Base-by-base conservation (phyloP, 1,139 yeast species). In the Martiniozyma asiatica region DNA sequence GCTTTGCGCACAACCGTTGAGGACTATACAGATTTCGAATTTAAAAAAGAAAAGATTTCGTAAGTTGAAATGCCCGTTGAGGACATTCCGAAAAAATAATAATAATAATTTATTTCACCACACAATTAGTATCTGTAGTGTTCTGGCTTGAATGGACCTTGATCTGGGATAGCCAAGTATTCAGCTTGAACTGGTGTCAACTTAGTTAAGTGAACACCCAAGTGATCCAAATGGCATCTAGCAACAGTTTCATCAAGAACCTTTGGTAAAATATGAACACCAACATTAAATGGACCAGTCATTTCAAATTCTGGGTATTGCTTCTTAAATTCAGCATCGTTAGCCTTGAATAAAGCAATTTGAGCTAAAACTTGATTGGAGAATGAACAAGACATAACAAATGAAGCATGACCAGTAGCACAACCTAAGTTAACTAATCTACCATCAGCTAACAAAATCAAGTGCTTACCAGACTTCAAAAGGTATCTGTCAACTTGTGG, bases 331-430 rank as follows among this genome's bases (percentile, higher is more conserved):
- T 59, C 74, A 41, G 61, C 67, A 65, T 89, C 87, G 43, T 79
- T 58, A 53, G 94, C 77, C 65, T 87, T 89, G 93, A 70, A 89
- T 58, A 89, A 73, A 55, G 98, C 99, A 56, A 92, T 87, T 73
- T 89, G 99, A 52, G 99, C 99, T 61, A 89, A 74, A 45, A 89
- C 98, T 71, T 89, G 99, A 81, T 89, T 89, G 52, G 97, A 84
- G 94, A 89, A 89, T 38, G 98, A 89, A 73, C 98, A 89, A 44
- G 97, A 87, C 99, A 89, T 89, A 59, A 89, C 98, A 59, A 89
- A 89, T 33, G 97, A 85, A 38, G 98, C 81, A 74, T 89, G 99
- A 59, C 99, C 99, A 57, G 98, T 92, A 60, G 98, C 99, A 71
- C 98, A 92, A 55, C 99, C 99, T 63, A 89, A 75, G 87, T 89